Base-by-base conservation (phyloP, 2,329 filamentous ascomycete species). In the Aspergillus glaucus region DNA sequence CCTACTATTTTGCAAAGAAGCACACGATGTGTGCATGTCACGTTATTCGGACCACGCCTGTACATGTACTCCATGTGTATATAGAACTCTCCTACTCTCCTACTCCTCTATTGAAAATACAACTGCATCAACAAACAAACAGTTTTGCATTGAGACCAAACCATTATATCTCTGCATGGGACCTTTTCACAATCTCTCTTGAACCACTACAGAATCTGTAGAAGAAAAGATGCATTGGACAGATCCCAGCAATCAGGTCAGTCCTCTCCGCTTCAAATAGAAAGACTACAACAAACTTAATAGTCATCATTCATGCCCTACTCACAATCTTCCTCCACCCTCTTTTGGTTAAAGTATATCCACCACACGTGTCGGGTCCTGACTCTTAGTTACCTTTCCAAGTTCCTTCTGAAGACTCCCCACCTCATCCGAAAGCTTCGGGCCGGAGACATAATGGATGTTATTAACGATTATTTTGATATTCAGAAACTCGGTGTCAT, bases 171-270 rank as follows among this genome's bases (percentile, higher is more conserved):
- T 40, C 12, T 14, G 37, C 44, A 42, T 12, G 54, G 56, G 1
- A 48, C 49, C n/a, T 75, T 75, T 58, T 72, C 68, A 55, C 60
- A 64, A n/a, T 64, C 62, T 14, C 66, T 66, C 43, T 3, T 39
- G 42, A 26, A 17, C 39, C 46, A 10, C 41, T 40, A 21, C 21
- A 21, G 21, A 21, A 15, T 15, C 21, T 21, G 4, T 21, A 21
- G 21, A 21, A 4, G 21, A 21, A 21, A 21, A 21, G 15, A 21
- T 21, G 21, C 21, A 21, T 21, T 21, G 21, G 21, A 21, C 21
- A 21, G 4, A 21, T 4, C 21, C 21, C 21, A 21, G 21, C 21
- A 21, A 21, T 21, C 21, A 21, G 21, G 8, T 61, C 58, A 24
- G 32, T 56, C 24, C 44, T 66, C 7, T 10, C 7, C 42, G 22